phyloP scores from a whole-genome alignment of 2,329 filamentous ascomycete species.

The Coleophoma crateriformis region DNA sequence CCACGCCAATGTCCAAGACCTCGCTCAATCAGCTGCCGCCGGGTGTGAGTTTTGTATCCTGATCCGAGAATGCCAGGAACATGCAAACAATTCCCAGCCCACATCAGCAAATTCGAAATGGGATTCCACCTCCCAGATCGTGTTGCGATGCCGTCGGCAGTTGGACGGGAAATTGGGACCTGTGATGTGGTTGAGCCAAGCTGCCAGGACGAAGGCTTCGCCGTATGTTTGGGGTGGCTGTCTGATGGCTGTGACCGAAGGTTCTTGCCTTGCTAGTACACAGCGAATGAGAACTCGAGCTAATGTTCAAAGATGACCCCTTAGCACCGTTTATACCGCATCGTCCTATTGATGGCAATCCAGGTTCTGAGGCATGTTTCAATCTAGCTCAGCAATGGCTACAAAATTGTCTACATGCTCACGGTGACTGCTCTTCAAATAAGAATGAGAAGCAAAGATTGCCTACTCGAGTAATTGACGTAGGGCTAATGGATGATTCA shows the following conservation, averaged over 20 bases:
- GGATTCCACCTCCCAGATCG: background rate
- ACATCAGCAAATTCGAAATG: background rate
- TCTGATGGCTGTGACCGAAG: background rate
- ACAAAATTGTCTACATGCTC: background rate
- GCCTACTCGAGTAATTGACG: background rate
- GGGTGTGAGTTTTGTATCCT: background rate
- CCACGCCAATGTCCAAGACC: background rate
- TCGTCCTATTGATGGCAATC: background rate
- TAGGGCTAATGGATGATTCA: background rate
- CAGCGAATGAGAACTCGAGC: background rate
- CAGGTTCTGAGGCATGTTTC: background rate
- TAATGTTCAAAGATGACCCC: background rate
- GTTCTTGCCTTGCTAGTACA: background rate
- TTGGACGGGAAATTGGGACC: background rate
- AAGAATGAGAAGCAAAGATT: background rate
- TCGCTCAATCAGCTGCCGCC: background rate
- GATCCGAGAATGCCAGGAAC: background rate
- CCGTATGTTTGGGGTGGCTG: background rate
- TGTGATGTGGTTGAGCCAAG: background rate
- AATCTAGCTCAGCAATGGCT: background rate
- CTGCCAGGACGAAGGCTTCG: background rate
- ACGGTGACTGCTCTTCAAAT: background rate
- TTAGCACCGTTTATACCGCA: background rate
- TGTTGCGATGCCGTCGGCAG: background rate
- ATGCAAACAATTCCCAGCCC: background rate